Conservation (phyloP, 306 rosid species). For the Leucaena leucocephala region DNA sequence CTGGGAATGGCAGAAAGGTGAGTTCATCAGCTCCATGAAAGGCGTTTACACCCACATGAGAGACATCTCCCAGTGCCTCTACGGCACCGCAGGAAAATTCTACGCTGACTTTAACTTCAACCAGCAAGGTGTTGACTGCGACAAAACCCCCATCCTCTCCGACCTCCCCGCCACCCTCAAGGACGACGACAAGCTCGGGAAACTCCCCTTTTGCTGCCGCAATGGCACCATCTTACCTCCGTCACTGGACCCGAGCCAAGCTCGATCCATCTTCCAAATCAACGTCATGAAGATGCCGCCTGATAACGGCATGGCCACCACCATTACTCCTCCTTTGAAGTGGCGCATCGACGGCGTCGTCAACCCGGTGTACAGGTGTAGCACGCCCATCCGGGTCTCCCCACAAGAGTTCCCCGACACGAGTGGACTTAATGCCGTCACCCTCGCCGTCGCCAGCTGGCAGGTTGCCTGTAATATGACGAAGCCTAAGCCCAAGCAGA, state of each 20-base stretch:
- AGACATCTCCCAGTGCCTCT: constrained; percentile 61
- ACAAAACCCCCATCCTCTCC: constrained; percentile 59
- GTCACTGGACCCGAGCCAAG: constrained; percentile 52
- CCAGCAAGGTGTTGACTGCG: constrained; percentile 60
- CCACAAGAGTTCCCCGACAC: constrained; percentile 72
- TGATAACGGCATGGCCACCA: constrained; percentile 55
- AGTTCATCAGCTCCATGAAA: constrained; percentile 70
- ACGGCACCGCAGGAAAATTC: constrained; percentile 56
- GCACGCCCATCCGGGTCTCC: constrained; percentile 63
- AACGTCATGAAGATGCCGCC: constrained; percentile 80
- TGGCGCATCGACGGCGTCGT: constrained; percentile 69
- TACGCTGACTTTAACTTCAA: constrained; percentile 72
- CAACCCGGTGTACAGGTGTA: constrained; percentile 70
- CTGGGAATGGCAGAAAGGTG: constrained; percentile 87
- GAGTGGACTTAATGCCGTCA: constrained; percentile 54
- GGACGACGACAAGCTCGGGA: constrained; percentile 67
- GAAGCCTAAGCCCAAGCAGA: constrained; percentile 49
- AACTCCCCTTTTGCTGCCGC: constrained; percentile 70
- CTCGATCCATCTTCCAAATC: constrained; percentile 69
- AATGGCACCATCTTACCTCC: constrained; percentile 76
- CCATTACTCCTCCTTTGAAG: constrained; percentile 71
- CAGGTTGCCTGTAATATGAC: constrained; percentile 80
- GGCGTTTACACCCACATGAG: constrained; percentile 66
- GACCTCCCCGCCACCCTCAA: constrained; percentile 71
- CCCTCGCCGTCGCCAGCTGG: constrained; percentile 71